Evolutionary conservation across 805 yeast species (phyloP).

Genomic region (Spathaspora passalidarum): DNA sequence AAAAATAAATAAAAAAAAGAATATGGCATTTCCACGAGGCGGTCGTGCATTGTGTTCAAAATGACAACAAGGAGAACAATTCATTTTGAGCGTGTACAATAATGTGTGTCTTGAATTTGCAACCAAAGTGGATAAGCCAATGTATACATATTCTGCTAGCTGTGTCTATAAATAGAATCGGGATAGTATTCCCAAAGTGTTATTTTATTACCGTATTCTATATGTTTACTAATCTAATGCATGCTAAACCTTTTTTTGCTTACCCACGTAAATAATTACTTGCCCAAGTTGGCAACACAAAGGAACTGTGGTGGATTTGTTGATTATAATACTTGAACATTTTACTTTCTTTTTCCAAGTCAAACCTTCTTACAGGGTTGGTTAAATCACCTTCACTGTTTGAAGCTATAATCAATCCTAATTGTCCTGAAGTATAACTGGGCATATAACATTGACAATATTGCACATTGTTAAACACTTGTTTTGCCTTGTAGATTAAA

Average conservation of each 20-base stretch:
- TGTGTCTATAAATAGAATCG: no score
- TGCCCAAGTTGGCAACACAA: slow-evolving; percentile 82
- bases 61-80: background rate
- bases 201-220: no score
- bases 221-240: background rate
- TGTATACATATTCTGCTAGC: no score
- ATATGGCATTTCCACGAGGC: no score
- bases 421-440: slow-evolving; percentile 83
- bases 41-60: background rate
- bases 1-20: slow-evolving; percentile 5
- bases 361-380: slow-evolving; percentile 48
- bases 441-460: slow-evolving; percentile 84
- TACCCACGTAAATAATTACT: slow-evolving; percentile 25
- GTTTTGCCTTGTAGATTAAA: slow-evolving; percentile 46
- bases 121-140: no score
- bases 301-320: slow-evolving; percentile 66
- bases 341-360: slow-evolving; percentile 44
- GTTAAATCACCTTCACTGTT: slow-evolving; percentile 44
- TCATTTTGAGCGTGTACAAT: no score
- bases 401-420: slow-evolving; percentile 73
- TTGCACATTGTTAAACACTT: slow-evolving; percentile 58
- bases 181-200: no score
- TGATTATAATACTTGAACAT: slow-evolving; percentile 64
- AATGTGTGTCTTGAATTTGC: no score
- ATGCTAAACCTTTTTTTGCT: background rate